phyloP scores from a whole-genome alignment of 345 rosid species.

The Citrus mangshanensis region DNA sequence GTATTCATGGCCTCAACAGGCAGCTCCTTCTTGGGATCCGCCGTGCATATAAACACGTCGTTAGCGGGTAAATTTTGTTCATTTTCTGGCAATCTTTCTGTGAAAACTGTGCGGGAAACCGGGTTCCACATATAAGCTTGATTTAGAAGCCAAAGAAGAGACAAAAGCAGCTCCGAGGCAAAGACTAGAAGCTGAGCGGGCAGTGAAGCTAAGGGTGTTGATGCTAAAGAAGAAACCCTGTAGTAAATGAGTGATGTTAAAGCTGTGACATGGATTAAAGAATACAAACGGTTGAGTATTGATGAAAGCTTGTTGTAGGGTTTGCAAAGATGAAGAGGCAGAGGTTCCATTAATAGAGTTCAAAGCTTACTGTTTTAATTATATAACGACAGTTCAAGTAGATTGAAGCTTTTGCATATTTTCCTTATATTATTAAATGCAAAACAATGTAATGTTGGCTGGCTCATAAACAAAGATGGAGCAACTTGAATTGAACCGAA shows the following conservation, averaged over 20 bases:
- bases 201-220: neutral
- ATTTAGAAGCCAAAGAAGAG: slow-evolving; percentile 35
- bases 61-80: slow-evolving; percentile 29
- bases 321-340: slow-evolving; percentile 23
- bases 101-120: slow-evolving; percentile 27
- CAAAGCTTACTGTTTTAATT: neutral
- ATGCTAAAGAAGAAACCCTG: slow-evolving; percentile 23
- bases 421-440: too few relatives aligned
- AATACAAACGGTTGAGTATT: slow-evolving; percentile 28
- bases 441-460: neutral
- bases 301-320: slow-evolving; percentile 7
- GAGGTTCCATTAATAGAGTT: slow-evolving; percentile 12
- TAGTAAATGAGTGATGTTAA: slow-evolving; percentile 21
- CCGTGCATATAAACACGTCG: slow-evolving; percentile 53
- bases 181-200: slow-evolving; percentile 23
- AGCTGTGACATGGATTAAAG: slow-evolving; percentile 28
- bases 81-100: slow-evolving; percentile 23
- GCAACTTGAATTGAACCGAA: neutral
- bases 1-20: slow-evolving; percentile 45
- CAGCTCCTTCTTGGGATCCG: slow-evolving; percentile 50
- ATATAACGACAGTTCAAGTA: neutral
- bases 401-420: too few relatives aligned
- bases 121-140: slow-evolving; percentile 42
- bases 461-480: neutral
- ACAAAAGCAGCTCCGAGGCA: slow-evolving; percentile 20